Base-by-base conservation (phyloP, 2,329 filamentous ascomycete species). In the Colletotrichum viniferum region DNA sequence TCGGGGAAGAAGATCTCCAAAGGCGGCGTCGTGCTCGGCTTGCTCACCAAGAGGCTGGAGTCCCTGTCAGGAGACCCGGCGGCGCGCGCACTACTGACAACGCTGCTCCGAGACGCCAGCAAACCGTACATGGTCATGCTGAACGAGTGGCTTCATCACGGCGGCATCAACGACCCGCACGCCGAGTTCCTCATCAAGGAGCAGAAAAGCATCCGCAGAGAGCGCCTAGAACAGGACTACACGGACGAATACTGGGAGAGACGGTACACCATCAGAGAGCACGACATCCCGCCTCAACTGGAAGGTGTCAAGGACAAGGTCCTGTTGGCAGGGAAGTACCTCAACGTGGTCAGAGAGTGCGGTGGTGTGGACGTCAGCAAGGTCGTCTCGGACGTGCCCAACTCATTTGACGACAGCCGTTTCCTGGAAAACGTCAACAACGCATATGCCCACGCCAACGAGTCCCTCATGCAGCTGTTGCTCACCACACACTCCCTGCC, bases 201-300 rank as follows among this genome's bases (percentile, higher is more conserved):
- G 83, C 95, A 98, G 80, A 97, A 96, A 84, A 98, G 96, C 81
- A 98, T 99, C 79, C 94, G 94, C 74, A 92, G 97, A 55, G 97
- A 98, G 83, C 91, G 95, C 74, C 87, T 99, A 4, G 96, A 98
- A 81, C 94, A 98, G 82, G 97, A 99, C 83, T 99, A 98, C 81
- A 99, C 96, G 0, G 97, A 99, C 83, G 97, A 99, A 81, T 99
- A 99, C 84, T 99, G 97, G 97, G 97, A 99, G 83, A 95, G 98
- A 81, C 91, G 97, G 77, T 99, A 99, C 82, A 98, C 97, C 6
- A 94, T 99, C 77, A 93, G 97, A 74, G 95, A 98, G 76, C 92
- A 95, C 64, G 94, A 98, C 76, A 93, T 98, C 1, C 97, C 97
- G 4, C 96, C 96, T 10, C 97, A 99, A 82, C 90, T 99, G 6